phyloP scores from a whole-genome alignment of 352 stramenopile species.

The Pythium sp. region DNA sequence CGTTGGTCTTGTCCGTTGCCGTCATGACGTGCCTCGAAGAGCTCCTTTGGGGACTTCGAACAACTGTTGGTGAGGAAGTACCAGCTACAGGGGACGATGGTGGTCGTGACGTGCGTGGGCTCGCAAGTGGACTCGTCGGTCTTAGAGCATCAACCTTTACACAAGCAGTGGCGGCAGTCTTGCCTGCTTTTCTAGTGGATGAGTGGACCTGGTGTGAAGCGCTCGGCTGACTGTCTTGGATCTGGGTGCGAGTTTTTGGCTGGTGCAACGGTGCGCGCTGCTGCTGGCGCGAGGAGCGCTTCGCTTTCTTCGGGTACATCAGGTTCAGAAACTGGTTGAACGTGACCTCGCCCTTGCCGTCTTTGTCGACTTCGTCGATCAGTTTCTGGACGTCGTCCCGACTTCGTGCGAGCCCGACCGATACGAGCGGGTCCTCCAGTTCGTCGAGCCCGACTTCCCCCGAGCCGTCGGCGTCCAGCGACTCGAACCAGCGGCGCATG shows the following conservation, averaged over 20 bases:
- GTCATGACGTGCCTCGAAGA: not conserved
- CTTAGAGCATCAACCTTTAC: not conserved
- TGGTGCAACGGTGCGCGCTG: slow-evolving; percentile 39
- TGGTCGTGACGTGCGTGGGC: not conserved
- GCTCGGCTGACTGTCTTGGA: not conserved
- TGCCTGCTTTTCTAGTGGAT: not conserved
- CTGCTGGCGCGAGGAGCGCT: slow-evolving; percentile 17
- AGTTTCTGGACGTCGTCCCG: slow-evolving; percentile 73
- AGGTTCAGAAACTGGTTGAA: slow-evolving; percentile 74
- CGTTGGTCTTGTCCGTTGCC: not conserved
- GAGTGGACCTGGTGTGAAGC: not conserved
- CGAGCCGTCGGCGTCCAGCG: slow-evolving; percentile 79
- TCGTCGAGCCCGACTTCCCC: slow-evolving; percentile 82
- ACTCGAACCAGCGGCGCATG: slow-evolving; percentile 83
- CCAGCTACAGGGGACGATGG: not conserved
- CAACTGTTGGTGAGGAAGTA: not conserved
- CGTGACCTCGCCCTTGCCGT: slow-evolving; percentile 62
- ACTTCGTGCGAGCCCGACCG: slow-evolving; percentile 70
- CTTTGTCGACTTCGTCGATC: slow-evolving; percentile 67
- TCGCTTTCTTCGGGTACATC: slow-evolving; percentile 60
- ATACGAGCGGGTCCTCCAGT: slow-evolving; percentile 87
- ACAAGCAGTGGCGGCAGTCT: not conserved
- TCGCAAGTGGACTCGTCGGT: slow-evolving; percentile 9
- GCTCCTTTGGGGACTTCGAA: slow-evolving; percentile 1
- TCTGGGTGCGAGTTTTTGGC: slow-evolving; percentile 30